Evolutionary conservation across 78 protist species (phyloP), one percentile per base, ranked within the genome.

Genomic region (Dictyostelium brefeldianum): DNA sequence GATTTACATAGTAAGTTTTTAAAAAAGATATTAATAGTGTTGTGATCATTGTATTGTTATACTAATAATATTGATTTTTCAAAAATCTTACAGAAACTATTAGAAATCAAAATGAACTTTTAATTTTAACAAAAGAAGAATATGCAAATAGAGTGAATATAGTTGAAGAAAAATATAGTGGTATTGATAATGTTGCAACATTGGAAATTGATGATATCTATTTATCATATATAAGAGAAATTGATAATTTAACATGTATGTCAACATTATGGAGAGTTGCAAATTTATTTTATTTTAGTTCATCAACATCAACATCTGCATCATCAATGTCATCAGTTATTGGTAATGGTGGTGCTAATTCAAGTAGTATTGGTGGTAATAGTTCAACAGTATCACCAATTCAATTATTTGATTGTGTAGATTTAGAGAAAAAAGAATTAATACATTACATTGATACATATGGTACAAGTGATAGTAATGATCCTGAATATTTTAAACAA

Each of bases 251-350:
- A 51, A 57, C 48, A 17, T 27, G 78, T 6, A 25, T 64, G 18
- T 64, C 81, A 18, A 70, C 80, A 0, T 50, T 87, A 31, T 87
- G 83, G 84, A 87, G 67, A 70, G 81, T 87, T 15, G 71, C 84
- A 20, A 81, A 77, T 87, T 64, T 87, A 31, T 87, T 87, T 43
- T 87, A 87, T 64, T 87, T 87, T 74, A 57, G 53, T 27, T 12
- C 78, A 12, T 25, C 48, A 27, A 15, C 50, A 31, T 15, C 47
- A 6, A 62, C 22, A 11, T 62, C 70, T 10, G 2, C 43, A 36
- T 3, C 56, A 51, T 14, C n/a, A 14, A 51, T 51, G 56, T 36
- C 43, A 36, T 36, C 43, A 1, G 43, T 36, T 36, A 36, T 36
- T 36, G 43, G 43, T 3, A 2, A 2, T 36, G 43, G 43, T 36